Percentiles rank a stretch among this genome's conserved stretches.
Conservation (phyloP, 2,329 filamentous ascomycete genomes). For the Venturia asperata region DNA sequence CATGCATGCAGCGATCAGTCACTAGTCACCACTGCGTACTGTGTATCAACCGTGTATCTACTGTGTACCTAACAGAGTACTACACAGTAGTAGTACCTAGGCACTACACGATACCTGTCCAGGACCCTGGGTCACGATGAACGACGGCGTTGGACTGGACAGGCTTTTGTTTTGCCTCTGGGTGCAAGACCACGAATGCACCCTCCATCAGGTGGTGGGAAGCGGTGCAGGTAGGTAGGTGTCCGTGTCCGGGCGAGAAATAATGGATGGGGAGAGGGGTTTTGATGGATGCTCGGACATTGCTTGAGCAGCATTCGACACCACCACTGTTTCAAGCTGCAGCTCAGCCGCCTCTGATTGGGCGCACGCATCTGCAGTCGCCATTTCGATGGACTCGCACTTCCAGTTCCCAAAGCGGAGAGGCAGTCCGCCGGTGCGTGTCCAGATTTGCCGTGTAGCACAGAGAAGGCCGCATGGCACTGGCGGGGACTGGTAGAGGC, state of each 20-base stretch:
- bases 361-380: neutral
- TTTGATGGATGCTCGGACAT: neutral
- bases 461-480: too few relatives aligned
- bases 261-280: neutral
- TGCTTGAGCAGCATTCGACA: neutral
- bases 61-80: too few relatives aligned
- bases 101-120: too few relatives aligned
- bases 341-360: neutral
- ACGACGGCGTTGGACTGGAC: neutral
- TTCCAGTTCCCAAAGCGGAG: neutral
- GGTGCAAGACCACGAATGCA: neutral
- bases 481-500: too few relatives aligned
- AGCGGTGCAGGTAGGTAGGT: too few relatives aligned
- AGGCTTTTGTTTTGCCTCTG: neutral
- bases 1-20: constrained; percentile 2
- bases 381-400: too few relatives aligned
- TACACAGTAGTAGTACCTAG: too few relatives aligned
- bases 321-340: neutral
- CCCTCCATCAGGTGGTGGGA: neutral
- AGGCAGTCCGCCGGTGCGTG: neutral
- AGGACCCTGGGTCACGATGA: neutral
- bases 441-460: neutral
- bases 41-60: too few relatives aligned
- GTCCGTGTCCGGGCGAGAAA: neutral
- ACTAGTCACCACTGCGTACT: too few relatives aligned